phyloP scores from a whole-genome alignment of 2,329 filamentous ascomycete genomes.

The Fusarium sp. region DNA sequence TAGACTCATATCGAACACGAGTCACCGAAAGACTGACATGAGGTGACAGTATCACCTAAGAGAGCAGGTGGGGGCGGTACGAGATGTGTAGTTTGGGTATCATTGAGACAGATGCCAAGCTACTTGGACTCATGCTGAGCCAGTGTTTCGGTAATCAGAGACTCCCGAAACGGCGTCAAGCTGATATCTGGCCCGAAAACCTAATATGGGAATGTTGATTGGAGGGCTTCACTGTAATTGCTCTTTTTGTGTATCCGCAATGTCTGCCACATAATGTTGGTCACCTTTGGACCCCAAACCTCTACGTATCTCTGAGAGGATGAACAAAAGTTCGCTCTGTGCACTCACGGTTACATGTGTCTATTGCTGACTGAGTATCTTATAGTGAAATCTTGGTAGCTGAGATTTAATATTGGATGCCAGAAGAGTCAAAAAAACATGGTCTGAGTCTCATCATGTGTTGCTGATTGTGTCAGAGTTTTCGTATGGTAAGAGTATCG shows the following conservation, averaged over 20 bases:
- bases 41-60: neutral
- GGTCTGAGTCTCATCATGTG: neutral
- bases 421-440: neutral
- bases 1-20: neutral
- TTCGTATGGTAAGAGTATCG: neutral
- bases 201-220: constrained; percentile 5
- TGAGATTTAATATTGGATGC: neutral
- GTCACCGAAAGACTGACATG: neutral
- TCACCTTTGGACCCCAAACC: neutral
- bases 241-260: constrained; percentile 15
- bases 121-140: constrained; percentile 6
- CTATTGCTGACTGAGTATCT: neutral
- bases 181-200: neutral
- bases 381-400: constrained; percentile 10
- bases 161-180: neutral
- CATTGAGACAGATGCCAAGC: constrained; percentile 13
- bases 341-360: neutral
- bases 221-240: constrained; percentile 2
- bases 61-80: constrained; percentile 13
- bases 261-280: constrained; percentile 8
- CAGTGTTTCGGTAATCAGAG: constrained; percentile 14
- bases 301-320: constrained; percentile 1
- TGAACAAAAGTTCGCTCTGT: constrained; percentile 14
- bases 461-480: neutral
- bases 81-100: constrained; percentile 4